A percentile compares a stretch with the other conserved stretches of the same genome.
phyloP scores from a whole-genome alignment of 208 protist species.

The Trypanosoma vivax region DNA sequence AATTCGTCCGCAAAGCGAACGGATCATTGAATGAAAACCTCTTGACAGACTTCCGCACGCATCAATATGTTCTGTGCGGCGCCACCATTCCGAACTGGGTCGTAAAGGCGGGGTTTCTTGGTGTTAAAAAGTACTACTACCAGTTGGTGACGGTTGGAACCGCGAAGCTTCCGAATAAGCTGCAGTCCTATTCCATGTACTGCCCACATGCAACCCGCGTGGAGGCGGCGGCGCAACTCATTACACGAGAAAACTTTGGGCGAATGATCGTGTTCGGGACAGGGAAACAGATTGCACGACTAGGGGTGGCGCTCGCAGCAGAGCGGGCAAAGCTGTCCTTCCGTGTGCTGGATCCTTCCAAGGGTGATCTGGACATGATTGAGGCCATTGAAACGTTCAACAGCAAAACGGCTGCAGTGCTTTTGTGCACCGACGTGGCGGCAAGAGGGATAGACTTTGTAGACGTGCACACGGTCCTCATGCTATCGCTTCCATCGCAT shows the following conservation, averaged over 20 bases:
- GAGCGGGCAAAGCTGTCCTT: constrained; percentile 24
- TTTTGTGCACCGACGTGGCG: constrained; percentile 94
- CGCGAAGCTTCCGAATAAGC: constrained; percentile 61
- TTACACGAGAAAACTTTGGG: constrained; percentile 33
- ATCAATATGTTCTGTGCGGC: constrained; percentile 89
- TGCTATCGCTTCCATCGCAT: constrained; percentile 91
- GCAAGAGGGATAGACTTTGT: constrained; percentile 94
- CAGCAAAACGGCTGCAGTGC: constrained; percentile 42
- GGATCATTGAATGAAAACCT: constrained; percentile 63
- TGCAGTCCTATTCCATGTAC: constrained; percentile 52
- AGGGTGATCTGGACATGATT: constrained; percentile 70
- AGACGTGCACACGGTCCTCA: constrained; percentile 92
- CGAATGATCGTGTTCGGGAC: constrained; percentile 75
- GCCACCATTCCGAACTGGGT: constrained; percentile 90
- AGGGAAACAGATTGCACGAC: constrained; percentile 28
- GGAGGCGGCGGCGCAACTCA: constrained; percentile 17
- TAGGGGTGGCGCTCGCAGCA: constrained; percentile 16
- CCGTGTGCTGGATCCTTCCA: constrained; percentile 36
- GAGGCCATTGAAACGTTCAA: constrained; percentile 83
- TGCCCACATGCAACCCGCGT: constrained; percentile 43
- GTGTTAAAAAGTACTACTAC: constrained; percentile 91
- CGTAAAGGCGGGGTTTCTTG: constrained; percentile 83
- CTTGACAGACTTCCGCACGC: constrained; percentile 69
- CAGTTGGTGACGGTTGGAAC: constrained; percentile 69
- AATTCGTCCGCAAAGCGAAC: constrained; percentile 66